Evolutionary conservation across 495 filamentous ascomycete species (phyloP).

Genomic region (Annulohypoxylon nitens): DNA sequence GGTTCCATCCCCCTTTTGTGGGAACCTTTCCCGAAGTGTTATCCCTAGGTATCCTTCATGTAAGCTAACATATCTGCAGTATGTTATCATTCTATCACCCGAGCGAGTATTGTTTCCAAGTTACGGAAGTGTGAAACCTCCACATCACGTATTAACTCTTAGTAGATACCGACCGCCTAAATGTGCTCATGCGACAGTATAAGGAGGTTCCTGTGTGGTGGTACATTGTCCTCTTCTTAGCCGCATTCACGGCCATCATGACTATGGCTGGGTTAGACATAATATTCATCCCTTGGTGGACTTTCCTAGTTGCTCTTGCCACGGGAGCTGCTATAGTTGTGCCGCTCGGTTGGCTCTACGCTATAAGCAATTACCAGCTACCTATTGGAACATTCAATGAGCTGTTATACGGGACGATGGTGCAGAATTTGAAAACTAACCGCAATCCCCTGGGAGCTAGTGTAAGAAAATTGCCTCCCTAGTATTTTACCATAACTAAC

Average conservation of each 20-base stretch:
- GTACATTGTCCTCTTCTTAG: constrained; percentile 63
- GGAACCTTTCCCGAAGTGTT: not conserved
- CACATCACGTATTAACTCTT: constrained; percentile 2
- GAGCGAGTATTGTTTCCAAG: not conserved
- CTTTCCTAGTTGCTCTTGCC: constrained; percentile 64
- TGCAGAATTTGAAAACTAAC: constrained; percentile 60
- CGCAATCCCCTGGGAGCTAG: constrained; percentile 67
- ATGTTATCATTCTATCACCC: not conserved
- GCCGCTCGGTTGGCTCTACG: constrained; percentile 68
- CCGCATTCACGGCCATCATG: constrained; percentile 62
- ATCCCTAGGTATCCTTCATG: not conserved
- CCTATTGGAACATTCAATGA: constrained; percentile 68
- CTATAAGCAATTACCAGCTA: constrained; percentile 68
- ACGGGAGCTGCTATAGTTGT: constrained; percentile 65
- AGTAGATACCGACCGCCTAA: constrained; percentile 63
- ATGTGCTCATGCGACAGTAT: constrained; percentile 67
- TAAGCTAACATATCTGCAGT: constrained; percentile 31
- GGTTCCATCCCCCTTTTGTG: not conserved
- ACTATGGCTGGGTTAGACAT: constrained; percentile 60
- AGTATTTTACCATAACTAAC: constrained; percentile 1
- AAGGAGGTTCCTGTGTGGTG: constrained; percentile 69
- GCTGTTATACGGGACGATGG: constrained; percentile 69
- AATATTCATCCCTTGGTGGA: constrained; percentile 70
- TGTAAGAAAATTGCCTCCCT: constrained; percentile 29
- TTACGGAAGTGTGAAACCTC: not conserved